phyloP scores from a whole-genome alignment of 768 basidiomycete genomes.

The Xerocomus brunneocitrinus region DNA sequence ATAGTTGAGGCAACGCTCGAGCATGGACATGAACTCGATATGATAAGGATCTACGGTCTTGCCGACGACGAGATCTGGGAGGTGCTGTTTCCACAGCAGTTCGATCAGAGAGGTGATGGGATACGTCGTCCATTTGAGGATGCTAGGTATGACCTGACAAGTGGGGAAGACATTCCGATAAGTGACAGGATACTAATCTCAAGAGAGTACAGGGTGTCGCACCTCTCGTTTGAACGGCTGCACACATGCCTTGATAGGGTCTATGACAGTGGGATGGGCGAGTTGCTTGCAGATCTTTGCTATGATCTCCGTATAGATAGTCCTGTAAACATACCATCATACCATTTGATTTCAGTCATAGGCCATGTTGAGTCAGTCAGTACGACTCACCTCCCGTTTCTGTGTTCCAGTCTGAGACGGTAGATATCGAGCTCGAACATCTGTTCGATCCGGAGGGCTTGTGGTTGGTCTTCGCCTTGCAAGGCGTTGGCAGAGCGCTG shows the following conservation, averaged over 20 bases:
- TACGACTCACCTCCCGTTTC: neutral
- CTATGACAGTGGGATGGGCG: neutral
- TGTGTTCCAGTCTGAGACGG: neutral
- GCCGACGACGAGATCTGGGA: neutral
- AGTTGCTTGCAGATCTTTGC: neutral
- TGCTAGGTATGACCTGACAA: conserved; percentile 4
- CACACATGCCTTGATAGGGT: neutral
- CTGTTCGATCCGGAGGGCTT: conserved; percentile 2
- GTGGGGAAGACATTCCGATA: too few species aligned
- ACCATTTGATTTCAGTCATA: too few species aligned
- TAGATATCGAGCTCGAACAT: neutral
- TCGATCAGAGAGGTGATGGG: neutral
- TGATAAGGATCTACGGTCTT: neutral
- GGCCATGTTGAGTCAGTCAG: too few species aligned
- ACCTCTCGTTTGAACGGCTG: neutral
- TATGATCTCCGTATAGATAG: neutral
- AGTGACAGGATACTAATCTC: too few species aligned
- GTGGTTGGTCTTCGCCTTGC: neutral
- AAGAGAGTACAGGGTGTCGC: neutral
- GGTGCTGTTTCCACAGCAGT: neutral
- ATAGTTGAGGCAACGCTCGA: conserved; percentile 4
- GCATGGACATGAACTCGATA: conserved; percentile 8
- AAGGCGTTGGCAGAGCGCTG: neutral
- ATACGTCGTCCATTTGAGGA: conserved; percentile 2
- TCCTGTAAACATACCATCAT: neutral